These are phyloP conservation scores for Cordyceps tenuipes DNA, from an alignment of 2,329 filamentous ascomycete species.

Conservation along the genomic window DNA sequence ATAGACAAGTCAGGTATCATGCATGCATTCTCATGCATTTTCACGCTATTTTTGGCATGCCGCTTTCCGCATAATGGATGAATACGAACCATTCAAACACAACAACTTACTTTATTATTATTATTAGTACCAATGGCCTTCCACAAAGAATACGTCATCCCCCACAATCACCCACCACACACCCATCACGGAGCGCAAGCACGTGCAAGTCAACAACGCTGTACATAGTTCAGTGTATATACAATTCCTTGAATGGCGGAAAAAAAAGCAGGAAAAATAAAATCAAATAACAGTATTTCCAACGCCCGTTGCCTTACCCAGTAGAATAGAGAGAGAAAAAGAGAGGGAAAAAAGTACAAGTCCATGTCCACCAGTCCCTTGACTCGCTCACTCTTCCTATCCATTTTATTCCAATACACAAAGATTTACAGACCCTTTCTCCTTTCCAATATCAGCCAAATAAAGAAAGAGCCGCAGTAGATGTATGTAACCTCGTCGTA, in stretches of 20 bases:
- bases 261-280: background rate
- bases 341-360: background rate
- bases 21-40: too few relatives aligned
- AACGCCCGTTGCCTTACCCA: constrained; percentile 9
- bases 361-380: background rate
- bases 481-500: background rate
- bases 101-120: background rate
- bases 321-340: background rate
- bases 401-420: constrained; percentile 6
- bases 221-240: constrained; percentile 8
- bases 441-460: background rate
- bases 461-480: background rate
- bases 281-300: background rate
- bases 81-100: background rate
- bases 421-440: background rate
- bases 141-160: background rate
- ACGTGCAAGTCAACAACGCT: constrained; percentile 5
- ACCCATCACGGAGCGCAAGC: background rate
- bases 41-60: background rate
- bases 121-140: too few relatives aligned
- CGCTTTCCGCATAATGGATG: background rate
- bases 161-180: background rate
- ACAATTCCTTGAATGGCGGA: constrained; percentile 4
- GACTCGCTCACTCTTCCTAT: background rate
- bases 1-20: background rate